These are phyloP conservation scores for Ophidiomyces ophidiicola DNA, from an alignment of 2,329 filamentous ascomycete genomes.

Conservation along the genomic window DNA sequence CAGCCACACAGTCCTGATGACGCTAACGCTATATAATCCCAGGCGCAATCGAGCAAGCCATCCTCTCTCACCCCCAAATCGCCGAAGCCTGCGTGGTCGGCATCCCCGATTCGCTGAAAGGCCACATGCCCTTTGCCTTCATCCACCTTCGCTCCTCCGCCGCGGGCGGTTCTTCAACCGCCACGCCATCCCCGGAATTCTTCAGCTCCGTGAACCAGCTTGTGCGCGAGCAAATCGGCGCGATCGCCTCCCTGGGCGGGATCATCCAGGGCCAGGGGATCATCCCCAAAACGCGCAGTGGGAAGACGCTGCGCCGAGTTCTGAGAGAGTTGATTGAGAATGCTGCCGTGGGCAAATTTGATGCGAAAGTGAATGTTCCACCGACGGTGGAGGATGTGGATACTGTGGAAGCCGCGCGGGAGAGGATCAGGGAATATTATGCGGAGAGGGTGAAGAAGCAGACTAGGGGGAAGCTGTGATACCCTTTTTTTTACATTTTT, in stretches of 20 bases:
- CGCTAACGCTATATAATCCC: conserved; percentile 3
- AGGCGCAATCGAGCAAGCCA: conserved; percentile 84
- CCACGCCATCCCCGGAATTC: conserved; percentile 32
- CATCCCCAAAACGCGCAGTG: conserved; percentile 85
- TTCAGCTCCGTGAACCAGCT: conserved; percentile 37
- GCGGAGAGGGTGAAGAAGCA: conserved; percentile 29
- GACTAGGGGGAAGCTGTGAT: conserved; percentile 36
- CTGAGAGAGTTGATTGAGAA: conserved; percentile 76
- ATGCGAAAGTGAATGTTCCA: conserved; percentile 60
- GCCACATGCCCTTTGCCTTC: conserved; percentile 85
- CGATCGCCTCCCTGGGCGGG: conserved; percentile 74
- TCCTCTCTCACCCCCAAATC: conserved; percentile 65
- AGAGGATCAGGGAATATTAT: conserved; percentile 66
- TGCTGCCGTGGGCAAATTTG: conserved; percentile 59
- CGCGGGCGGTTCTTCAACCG: conserved; percentile 19
- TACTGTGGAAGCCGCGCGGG: conserved; percentile 62
- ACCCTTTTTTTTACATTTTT: neutral
- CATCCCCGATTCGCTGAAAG: conserved; percentile 75
- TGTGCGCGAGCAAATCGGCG: conserved; percentile 70
- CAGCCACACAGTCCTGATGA: conserved; percentile 12
- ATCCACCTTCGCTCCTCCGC: conserved; percentile 45
- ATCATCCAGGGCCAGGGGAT: conserved; percentile 74
- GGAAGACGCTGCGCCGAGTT: conserved; percentile 76
- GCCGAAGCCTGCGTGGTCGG: conserved; percentile 78
- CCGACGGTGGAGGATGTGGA: conserved; percentile 72